These are phyloP conservation scores for Ophiocordyceps polyrhachis-furcata DNA, from an alignment of 2,329 filamentous ascomycete species.

Conservation along the genomic window DNA sequence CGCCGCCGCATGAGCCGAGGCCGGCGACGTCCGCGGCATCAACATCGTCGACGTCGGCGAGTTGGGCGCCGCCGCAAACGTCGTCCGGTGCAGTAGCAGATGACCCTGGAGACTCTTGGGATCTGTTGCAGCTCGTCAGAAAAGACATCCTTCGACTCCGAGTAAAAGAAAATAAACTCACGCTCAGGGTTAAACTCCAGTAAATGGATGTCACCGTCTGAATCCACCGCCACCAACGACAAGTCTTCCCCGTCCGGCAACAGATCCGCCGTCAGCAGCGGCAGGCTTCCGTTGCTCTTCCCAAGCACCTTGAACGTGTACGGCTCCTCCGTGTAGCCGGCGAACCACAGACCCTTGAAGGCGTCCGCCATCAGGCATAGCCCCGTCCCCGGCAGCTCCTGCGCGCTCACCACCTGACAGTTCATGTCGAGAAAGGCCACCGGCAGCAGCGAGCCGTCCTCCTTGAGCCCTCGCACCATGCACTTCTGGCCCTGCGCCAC, in stretches of 20 bases:
- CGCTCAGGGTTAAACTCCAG: conserved; percentile 90
- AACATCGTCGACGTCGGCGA: conserved; percentile 57
- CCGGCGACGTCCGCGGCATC: conserved; percentile 49
- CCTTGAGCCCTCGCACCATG: conserved; percentile 89
- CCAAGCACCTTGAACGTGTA: conserved; percentile 90
- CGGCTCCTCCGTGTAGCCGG: conserved; percentile 89
- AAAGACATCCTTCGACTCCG: background rate
- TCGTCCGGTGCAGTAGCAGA: conserved; percentile 67
- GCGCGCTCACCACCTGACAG: conserved; percentile 74
- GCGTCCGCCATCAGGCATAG: conserved; percentile 78
- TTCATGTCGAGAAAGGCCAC: conserved; percentile 98
- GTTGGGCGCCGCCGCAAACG: conserved; percentile 72
- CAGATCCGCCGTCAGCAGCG: conserved; percentile 70
- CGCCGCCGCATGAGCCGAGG: conserved; percentile 14
- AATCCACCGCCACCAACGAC: conserved; percentile 66
- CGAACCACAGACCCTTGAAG: conserved; percentile 89
- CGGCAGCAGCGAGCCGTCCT: conserved; percentile 79
- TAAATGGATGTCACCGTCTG: conserved; percentile 71
- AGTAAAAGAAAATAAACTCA: conserved; percentile 22
- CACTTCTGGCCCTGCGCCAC: conserved; percentile 92
- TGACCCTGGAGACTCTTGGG: conserved; percentile 84
- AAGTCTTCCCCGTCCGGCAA: conserved; percentile 70
- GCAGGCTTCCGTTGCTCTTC: conserved; percentile 62
- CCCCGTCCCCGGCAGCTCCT: conserved; percentile 66
- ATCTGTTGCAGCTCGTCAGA: conserved; percentile 30